Evolutionary conservation across 441 rosid species (phyloP).

Genomic region (Theobroma grandiflorum): DNA sequence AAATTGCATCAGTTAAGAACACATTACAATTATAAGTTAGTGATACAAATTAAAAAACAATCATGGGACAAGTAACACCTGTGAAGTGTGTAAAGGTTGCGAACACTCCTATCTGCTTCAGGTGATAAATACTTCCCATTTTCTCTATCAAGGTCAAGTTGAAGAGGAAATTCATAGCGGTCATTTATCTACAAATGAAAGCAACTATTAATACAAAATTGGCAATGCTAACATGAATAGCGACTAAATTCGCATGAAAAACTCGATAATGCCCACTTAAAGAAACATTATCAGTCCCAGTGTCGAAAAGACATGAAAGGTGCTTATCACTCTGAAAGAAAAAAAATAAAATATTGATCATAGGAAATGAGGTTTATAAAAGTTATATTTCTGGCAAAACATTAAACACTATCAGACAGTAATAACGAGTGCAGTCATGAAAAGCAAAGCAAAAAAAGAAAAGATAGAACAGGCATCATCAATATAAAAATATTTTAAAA

Average conservation of each 20-base stretch:
- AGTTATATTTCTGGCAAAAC: neutral
- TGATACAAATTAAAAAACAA: neutral
- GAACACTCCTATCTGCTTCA: constrained; percentile 85
- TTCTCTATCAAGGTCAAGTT: constrained; percentile 93
- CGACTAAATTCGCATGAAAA: constrained; percentile 10
- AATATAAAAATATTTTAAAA: neutral
- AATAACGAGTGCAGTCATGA: neutral
- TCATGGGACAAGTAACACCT: constrained; percentile 49
- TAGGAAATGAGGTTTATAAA: neutral
- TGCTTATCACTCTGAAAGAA: neutral
- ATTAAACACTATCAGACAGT: neutral
- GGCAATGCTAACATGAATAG: neutral
- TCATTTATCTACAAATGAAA: constrained; percentile 75
- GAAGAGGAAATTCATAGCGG: constrained; percentile 93
- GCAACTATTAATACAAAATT: constrained; percentile 7
- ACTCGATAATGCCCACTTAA: neutral
- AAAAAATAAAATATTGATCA: neutral
- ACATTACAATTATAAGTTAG: neutral
- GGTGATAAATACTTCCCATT: constrained; percentile 86
- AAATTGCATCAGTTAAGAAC: neutral
- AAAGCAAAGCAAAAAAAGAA: neutral
- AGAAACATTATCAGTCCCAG: constrained; percentile 5
- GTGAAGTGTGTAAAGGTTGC: constrained; percentile 93
- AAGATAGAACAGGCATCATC: neutral
- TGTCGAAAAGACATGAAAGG: constrained; percentile 1